Percentiles rank a stretch among this genome's conserved stretches.
phyloP scores from a whole-genome alignment of 2,329 filamentous ascomycete species.

The Sporothrix luriei region DNA sequence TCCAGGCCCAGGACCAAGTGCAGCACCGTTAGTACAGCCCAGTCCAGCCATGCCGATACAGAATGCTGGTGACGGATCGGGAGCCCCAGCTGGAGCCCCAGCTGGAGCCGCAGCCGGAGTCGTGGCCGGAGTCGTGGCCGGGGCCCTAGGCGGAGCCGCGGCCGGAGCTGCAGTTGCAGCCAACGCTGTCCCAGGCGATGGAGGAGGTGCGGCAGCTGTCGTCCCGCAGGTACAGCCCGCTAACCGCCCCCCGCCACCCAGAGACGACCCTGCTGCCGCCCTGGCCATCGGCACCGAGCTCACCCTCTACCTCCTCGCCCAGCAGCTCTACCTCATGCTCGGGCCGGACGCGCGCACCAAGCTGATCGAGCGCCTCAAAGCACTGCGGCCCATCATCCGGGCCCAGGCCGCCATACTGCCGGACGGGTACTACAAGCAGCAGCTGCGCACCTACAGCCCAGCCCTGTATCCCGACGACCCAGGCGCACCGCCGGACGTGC shows the following conservation, averaged over 20 bases:
- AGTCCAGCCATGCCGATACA: not conserved
- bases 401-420: not conserved
- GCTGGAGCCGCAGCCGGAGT: not conserved
- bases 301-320: not conserved
- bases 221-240: not conserved
- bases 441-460: not conserved
- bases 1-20: not conserved
- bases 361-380: not conserved
- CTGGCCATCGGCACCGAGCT: not conserved
- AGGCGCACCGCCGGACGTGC: slow-evolving; percentile 20
- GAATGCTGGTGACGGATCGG: not conserved
- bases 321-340: slow-evolving; percentile 1
- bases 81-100: too few relatives aligned
- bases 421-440: not conserved
- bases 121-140: too few relatives aligned
- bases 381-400: not conserved
- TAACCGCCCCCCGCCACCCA: not conserved
- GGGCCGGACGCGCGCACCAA: not conserved
- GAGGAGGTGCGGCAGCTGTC: not conserved
- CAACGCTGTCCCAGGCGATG: not conserved
- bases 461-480: slow-evolving; percentile 21
- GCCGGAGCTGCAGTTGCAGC: not conserved
- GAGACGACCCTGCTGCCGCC: not conserved
- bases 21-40: not conserved
- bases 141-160: not conserved